Base-by-base conservation (phyloP, 352 stramenopile genomes). In the Phytophthora colocasiae region DNA sequence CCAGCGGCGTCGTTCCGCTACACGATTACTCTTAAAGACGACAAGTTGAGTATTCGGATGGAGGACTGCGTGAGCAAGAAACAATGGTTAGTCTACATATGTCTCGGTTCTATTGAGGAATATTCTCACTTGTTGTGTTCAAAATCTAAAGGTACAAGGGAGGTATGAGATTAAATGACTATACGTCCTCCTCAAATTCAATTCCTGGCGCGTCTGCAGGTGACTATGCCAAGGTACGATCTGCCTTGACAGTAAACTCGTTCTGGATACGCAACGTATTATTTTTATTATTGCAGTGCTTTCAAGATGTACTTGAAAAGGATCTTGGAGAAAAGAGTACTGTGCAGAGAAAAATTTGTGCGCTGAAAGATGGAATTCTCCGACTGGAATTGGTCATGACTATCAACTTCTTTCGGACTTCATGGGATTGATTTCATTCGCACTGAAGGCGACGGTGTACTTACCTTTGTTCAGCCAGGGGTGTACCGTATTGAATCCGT, bases 161-260 rank as follows among this genome's bases (percentile, higher is more conserved):
- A 6, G 29, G 32, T 3, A 50, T 65, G 47, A 12, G 1, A 22
- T 48, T 61, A 58, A 9, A 0, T 1, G 40, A 58, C 24, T 62
- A 62, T 7, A 19, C 68, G 31, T 52, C 65, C 6, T 40, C 52
- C 27, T 19, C 29, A 5, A 73, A 73, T 17, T 26, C 40, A 2
- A 58, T 69, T 17, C 32, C 47, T 26, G 52, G 49, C 4, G 58
- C 65, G 3, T 41, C 51, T 2, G 17, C 14, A 0, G 12, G 15
- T 2, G 57, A 72, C 36, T 68, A 72, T 41, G 10, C 59, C 6
- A 58, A 61, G 56, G 63, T 66, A 55, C 10, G 32, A 8, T 47
- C 9, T 40, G 14, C 34, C 34, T 1, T 5, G 38, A 43, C 14
- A 22, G 22, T 22, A 22, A 22, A 22, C 22, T 22, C 38, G 6